These are phyloP conservation scores for Kalmanozyma brasiliensis DNA, from an alignment of 1,284 basidiomycete species.

Conservation along the genomic window DNA sequence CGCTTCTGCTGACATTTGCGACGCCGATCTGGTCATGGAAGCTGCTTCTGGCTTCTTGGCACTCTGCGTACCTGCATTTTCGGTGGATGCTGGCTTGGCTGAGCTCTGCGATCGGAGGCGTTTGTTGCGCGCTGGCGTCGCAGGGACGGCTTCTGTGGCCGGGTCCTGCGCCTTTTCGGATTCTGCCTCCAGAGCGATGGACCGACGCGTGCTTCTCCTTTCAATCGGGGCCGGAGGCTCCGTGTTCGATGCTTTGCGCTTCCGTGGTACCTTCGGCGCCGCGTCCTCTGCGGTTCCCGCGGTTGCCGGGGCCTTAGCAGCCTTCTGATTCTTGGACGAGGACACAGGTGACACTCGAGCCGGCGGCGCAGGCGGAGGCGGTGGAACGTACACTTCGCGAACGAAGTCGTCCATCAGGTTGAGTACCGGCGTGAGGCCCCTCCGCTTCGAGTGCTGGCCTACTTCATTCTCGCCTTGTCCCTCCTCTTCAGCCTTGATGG, in stretches of 20 bases:
- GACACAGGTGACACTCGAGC: constrained; percentile 6
- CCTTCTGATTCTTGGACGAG: constrained; percentile 1
- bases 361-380: constrained; percentile 6
- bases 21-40: constrained; percentile 17
- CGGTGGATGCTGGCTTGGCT: constrained; percentile 3
- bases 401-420: constrained; percentile 54
- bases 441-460: too few relatives aligned
- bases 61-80: not conserved
- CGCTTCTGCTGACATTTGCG: constrained; percentile 57
- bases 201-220: constrained; percentile 33
- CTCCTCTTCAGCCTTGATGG: constrained; percentile 27
- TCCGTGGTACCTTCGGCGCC: constrained; percentile 10
- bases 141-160: not conserved
- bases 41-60: constrained; percentile 2
- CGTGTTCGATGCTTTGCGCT: constrained; percentile 27
- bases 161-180: not conserved
- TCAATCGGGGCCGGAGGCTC: constrained; percentile 14
- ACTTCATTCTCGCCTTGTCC: constrained; percentile 3
- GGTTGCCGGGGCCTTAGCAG: not conserved
- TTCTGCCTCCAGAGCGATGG: constrained; percentile 11
- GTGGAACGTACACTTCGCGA: constrained; percentile 35
- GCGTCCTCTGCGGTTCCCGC: constrained; percentile 11
- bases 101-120: constrained; percentile 26
- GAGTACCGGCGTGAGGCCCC: constrained; percentile 9
- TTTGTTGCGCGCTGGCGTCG: constrained; percentile 13